Conservation (phyloP, 108 stramenopile species). For the Pseudonitzschia pungens region DNA sequence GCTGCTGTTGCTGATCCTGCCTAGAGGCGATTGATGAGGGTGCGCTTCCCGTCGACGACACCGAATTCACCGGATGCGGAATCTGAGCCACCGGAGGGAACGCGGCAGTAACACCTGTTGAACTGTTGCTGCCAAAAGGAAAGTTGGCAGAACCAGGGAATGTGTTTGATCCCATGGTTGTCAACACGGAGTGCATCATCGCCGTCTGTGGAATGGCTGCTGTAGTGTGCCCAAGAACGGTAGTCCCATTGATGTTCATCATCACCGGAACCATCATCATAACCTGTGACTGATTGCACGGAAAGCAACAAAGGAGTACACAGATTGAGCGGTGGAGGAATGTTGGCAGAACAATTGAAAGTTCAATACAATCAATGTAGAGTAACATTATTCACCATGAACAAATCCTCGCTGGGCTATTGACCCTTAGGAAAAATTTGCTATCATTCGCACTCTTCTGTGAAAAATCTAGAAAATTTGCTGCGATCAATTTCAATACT, state of each 20-base stretch:
- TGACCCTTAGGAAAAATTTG: no score
- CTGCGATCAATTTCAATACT: background rate
- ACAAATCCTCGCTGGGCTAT: no score
- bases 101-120: no score
- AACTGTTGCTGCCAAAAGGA: no score
- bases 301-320: background rate
- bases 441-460: no score
- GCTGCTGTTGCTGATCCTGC: background rate
- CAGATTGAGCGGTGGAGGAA: background rate
- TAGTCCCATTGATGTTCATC: constrained; percentile 27
- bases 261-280: constrained; percentile 93
- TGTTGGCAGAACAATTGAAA: no score
- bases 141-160: background rate
- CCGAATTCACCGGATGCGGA: no score
- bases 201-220: background rate
- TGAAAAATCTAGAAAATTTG: no score
- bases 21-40: background rate
- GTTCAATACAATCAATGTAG: no score
- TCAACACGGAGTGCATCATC: background rate
- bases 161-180: background rate
- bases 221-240: background rate
- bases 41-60: background rate
- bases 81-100: no score
- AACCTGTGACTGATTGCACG: constrained; percentile 31
- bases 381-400: no score